phyloP scores from a whole-genome alignment of 106 monocot species.

The Dendrobium officinale region DNA sequence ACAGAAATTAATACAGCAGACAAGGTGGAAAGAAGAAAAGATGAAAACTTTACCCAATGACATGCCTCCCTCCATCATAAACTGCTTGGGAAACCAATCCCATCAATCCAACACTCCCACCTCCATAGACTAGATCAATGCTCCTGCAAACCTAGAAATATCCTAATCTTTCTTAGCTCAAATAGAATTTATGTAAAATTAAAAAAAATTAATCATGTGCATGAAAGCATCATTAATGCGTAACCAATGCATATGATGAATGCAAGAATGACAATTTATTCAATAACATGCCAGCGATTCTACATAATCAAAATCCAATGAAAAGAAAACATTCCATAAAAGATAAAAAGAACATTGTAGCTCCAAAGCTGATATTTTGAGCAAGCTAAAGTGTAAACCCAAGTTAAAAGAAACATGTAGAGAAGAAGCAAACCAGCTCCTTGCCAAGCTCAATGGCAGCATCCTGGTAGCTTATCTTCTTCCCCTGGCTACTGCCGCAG shows the following conservation, averaged over 20 bases:
- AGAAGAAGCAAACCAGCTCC: constrained; percentile 44
- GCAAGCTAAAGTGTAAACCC: background rate
- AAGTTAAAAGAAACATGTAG: background rate
- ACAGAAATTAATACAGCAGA: background rate
- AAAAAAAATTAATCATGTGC: background rate
- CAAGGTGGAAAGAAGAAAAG: background rate
- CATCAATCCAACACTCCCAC: constrained; percentile 61
- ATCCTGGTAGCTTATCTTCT: constrained; percentile 78
- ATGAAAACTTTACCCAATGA: constrained; percentile 37
- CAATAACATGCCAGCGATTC: no score
- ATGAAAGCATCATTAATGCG: background rate
- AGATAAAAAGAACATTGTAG: no score
- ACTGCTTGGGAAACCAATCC: constrained; percentile 63
- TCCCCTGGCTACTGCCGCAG: constrained; percentile 82
- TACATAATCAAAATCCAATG: no score
- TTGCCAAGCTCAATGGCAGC: constrained; percentile 69
- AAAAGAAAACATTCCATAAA: no score
- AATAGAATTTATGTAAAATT: background rate
- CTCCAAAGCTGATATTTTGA: background rate
- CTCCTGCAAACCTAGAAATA: constrained; percentile 46
- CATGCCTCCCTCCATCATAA: constrained; percentile 62
- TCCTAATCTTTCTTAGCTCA: background rate
- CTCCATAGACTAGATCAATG: constrained; percentile 75
- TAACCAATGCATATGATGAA: background rate
- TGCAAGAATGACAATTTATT: no score